Evolutionary conservation across 257 asterid species (phyloP), one percentile per base, ranked within the genome.

Genomic region (Lantana camara): DNA sequence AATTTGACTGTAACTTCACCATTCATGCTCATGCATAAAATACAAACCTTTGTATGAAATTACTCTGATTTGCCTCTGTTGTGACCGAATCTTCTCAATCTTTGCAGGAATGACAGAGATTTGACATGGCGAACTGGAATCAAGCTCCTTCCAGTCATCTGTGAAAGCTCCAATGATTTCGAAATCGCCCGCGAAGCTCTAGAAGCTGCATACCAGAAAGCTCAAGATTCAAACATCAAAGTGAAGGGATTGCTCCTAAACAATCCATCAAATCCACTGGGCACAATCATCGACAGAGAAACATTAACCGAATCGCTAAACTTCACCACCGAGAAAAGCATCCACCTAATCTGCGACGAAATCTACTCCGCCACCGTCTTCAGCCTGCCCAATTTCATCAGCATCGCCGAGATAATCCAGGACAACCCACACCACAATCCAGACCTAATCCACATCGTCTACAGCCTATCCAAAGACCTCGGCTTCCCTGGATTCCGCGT

Each of bases 331-430:
- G 76, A 74, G 29, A 80, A 88, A n/a, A 66, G 71, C 12, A 85
- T 91, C 56, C 98, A 91, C 85, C n/a, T n/a, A n/a, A n/a, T n/a
- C n/a, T n/a, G n/a, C n/a, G n/a, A n/a, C n/a, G n/a, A n/a, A n/a
- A n/a, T 91, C 44, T 91, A 91, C 75, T 84, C 98, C 5, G 95
- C 91, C 77, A 91, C 98, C 0, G 96, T 88, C 29, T 91, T 91
- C 72, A 60, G 45, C 70, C 51, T 73, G 70, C 91, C 96, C 0
- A 69, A 63, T 2, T 91, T 88, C 76, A 71, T 72, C 69, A 82
- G 98, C 77, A 75, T 91, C 13, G 79, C 97, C 0, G 97, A 91
- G 30, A 71, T 88, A 44, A 49, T 84, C 0, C 71, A 79, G 7
- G 86, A 85, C 12, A 49, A 66, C 48, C 55, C 32, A 0, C 2